Evolutionary conservation across 805 yeast genomes (phyloP), one percentile per base, ranked within the genome.

Genomic region (Torulaspora maleeae): DNA sequence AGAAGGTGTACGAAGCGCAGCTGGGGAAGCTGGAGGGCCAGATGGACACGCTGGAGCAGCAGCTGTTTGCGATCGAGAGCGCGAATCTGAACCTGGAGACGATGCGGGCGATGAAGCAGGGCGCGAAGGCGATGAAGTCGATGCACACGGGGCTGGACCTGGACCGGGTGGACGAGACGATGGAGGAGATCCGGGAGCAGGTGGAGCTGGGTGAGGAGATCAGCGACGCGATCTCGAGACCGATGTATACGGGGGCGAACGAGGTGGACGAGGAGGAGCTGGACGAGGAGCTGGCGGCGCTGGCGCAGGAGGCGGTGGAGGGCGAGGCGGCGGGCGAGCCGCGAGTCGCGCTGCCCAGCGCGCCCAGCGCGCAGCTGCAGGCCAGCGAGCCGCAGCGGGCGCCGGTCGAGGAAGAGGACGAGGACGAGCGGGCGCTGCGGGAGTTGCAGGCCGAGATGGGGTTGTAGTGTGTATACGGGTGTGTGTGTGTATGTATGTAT

Each of bases 61-160:
- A 93, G 69, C 74, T 91, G 57, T 80, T 80, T 50, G 86, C 98
- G 15, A 86, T 93, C 48, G 99, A 93, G 69, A 79, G 84, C 42
- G 99, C 99, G 42, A 91, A 91, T 72, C 79, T 93, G 80, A 93
- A 93, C 74, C 74, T 87, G 68, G 99, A 93, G 71, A 93, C 99
- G 27, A 86, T 93, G 96, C 88, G 88, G 76, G 96, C 95, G 43
- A 93, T 93, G 98, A 85, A 91, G 68, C 95, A 88, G 66, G 98
- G 98, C 49, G 95, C 99, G 4, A 77, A 78, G 63, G 98, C 98
- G 34, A 88, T 93, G 96, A 89, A 90, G 65, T 85, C 84, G 60
- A 91, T 93, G 60, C 98, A 93, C 67, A 90, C 89, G 53, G 95
- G 89, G 60, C 81, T 93, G 73, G 83, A 93, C 64, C 88, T 93